Evolutionary conservation across 2,329 filamentous ascomycete species (phyloP), one percentile per base, ranked within the genome.

Genomic region (Penicillium sp.): DNA sequence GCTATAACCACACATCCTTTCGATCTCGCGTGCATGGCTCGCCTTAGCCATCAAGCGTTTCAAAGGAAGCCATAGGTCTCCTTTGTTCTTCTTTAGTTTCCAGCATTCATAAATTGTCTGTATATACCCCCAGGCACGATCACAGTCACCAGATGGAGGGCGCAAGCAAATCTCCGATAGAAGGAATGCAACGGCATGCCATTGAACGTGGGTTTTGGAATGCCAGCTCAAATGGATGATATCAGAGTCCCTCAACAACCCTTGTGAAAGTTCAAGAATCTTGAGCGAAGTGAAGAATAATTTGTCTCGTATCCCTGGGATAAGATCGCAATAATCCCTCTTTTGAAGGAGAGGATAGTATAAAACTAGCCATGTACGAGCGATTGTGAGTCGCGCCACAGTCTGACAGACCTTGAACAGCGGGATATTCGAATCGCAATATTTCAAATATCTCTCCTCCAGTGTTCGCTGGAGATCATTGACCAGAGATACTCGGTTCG

Each of bases 271-370:
- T 70, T 91, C 87, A 46, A 91, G 81, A 41, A 91, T 85, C 64
- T 91, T 87, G 31, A 91, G 79, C 1, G 87, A 85, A 0, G 85
- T 86, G 31, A 86, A 75, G 68, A 91, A 89, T 0, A 92, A 79
- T 3, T 53, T 51, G n/a, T 65, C 61, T 14, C 52, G 56, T 14
- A 26, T 19, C 6, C 13, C 14, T 8, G 31, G 19, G 7, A 26
- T 14, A 19, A 37, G 24, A 14, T 24, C 31, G 31, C 31, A 16
- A 7, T 24, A 21, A 21, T 2, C 44, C 19, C 58, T 47, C 22
- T 46, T 59, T 8, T 49, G 37, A 7, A 10, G 19, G 1, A 24
- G 29, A 11, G 65, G 57, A 4, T 58, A 64, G 22, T 64, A 53
- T 5, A 61, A 51, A 3, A 62, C 39, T 13, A 67, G 57, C 62